Base-by-base conservation (phyloP, 805 yeast genomes). In the Candida chauliodis region DNA sequence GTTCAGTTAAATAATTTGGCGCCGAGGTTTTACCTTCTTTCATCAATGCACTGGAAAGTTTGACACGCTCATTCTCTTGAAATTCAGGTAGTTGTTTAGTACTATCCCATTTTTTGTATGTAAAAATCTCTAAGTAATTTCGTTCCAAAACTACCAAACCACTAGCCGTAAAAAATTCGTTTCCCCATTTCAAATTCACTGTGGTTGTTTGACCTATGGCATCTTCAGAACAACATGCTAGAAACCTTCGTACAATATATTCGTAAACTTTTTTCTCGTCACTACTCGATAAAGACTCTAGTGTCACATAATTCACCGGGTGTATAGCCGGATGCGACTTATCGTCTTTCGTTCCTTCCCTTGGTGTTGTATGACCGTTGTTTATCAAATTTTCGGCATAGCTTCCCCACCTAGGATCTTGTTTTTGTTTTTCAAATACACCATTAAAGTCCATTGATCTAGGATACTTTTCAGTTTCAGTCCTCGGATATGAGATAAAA, bases 321-420 rank as follows among this genome's bases (percentile, higher is more conserved):
- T 93, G 97, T 41, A 93, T 93, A 0, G 99, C 97, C 4, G 99
- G 98, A 73, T 93, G 99, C 17, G 99, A 98, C 54, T 88, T 81
- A 63, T 93, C 99, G 53, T 89, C 85, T 53, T 86, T 81, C 9
- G 67, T 72, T 4, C 99, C 99, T 27, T 71, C 70, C 36, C 98
- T 64, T 0, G 99, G 99, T 3, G 52, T 52, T n/a, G 69, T 52
- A 51, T 74, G 84, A 27, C 70, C 72, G 23, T 70, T 71, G 2
- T 58, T 37, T 3, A 58, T 46, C 41, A 66, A 43, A 42, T 61
- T 42, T 8, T 49, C 47, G 0, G 96, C 91, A 53, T 84, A 89
- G 0, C 46, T 42, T 0, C 95, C 95, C 96, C 96, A 91, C 2
- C 58, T 57, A 2, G 61, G 42, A 36, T 76, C 75, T 10, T 60